A percentile compares a stretch with the other conserved stretches of the same genome.
Conservation (phyloP, 1,284 basidiomycete genomes). For the Leccinum olivaceoglutinosum region DNA sequence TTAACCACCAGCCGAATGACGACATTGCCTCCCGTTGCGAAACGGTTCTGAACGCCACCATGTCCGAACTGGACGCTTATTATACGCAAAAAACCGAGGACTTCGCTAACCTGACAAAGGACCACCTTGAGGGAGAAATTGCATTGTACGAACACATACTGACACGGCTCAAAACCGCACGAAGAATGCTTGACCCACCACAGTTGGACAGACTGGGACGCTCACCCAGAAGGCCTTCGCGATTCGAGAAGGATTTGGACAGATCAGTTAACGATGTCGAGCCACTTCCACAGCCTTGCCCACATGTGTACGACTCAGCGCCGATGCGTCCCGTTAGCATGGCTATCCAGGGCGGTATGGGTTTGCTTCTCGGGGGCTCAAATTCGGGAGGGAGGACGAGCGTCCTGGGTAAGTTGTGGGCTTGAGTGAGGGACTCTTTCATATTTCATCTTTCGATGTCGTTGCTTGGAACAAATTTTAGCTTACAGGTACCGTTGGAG, state of each 20-base stretch:
- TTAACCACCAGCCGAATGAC: constrained; percentile 45
- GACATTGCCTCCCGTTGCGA: constrained; percentile 73
- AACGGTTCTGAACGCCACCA: constrained; percentile 81
- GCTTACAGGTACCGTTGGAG: not conserved
- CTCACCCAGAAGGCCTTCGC: constrained; percentile 56
- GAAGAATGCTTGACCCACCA: constrained; percentile 46
- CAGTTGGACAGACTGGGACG: constrained; percentile 38
- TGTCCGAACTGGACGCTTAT: constrained; percentile 82
- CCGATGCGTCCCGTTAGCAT: constrained; percentile 72
- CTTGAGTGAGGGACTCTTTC: constrained; percentile 9
- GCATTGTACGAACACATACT: constrained; percentile 68
- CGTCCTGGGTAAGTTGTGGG: constrained; percentile 65
- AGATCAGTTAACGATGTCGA: constrained; percentile 44
- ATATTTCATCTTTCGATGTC: not conserved
- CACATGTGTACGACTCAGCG: constrained; percentile 70
- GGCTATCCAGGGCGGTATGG: constrained; percentile 66
- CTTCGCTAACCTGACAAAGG: constrained; percentile 51
- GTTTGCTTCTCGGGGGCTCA: constrained; percentile 49
- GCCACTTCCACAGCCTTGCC: constrained; percentile 63
- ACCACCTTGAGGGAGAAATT: constrained; percentile 76
- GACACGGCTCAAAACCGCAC: constrained; percentile 47
- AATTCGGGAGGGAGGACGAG: constrained; percentile 40
- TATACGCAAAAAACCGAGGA: constrained; percentile 72
- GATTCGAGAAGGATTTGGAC: constrained; percentile 68
- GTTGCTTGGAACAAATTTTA: constrained; percentile 4